Conservation (phyloP, 2,329 filamentous ascomycete species). For the Biscogniauxia mediterranea region DNA sequence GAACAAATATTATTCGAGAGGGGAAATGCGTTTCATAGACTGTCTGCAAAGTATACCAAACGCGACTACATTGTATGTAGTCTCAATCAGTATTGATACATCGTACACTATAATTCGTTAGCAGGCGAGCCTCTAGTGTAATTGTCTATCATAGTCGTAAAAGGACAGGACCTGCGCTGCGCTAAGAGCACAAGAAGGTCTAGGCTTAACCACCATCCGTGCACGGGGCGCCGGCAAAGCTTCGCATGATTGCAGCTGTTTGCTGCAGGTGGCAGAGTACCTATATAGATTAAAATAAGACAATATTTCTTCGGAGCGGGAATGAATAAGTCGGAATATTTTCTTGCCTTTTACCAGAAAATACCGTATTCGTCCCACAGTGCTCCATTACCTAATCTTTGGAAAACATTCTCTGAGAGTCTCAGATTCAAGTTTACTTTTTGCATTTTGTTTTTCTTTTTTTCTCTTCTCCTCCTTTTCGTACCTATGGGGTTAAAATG, state of each 20-base stretch:
- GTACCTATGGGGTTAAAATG: neutral
- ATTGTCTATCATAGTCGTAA: no score
- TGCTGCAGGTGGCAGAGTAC: neutral
- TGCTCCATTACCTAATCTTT: constrained; percentile 26
- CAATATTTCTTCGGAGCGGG: constrained; percentile 15
- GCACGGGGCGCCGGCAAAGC: neutral
- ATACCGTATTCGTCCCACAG: constrained; percentile 23
- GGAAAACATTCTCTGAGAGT: constrained; percentile 21
- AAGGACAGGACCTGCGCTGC: neutral
- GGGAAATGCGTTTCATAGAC: no score
- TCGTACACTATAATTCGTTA: no score
- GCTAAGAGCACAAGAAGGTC: neutral
- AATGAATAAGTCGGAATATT: constrained; percentile 24
- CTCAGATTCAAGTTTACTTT: constrained; percentile 24
- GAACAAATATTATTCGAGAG: no score
- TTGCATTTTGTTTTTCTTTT: constrained; percentile 10
- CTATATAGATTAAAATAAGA: constrained; percentile 7
- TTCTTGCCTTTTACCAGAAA: constrained; percentile 27
- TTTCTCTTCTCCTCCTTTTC: neutral
- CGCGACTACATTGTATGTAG: no score
- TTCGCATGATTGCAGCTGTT: neutral
- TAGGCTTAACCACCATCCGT: neutral
- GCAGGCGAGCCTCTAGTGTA: no score
- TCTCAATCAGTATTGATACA: no score
- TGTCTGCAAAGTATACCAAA: no score